Base-by-base conservation (phyloP, 805 yeast genomes). In the Grigorovia yakushimaensis region DNA sequence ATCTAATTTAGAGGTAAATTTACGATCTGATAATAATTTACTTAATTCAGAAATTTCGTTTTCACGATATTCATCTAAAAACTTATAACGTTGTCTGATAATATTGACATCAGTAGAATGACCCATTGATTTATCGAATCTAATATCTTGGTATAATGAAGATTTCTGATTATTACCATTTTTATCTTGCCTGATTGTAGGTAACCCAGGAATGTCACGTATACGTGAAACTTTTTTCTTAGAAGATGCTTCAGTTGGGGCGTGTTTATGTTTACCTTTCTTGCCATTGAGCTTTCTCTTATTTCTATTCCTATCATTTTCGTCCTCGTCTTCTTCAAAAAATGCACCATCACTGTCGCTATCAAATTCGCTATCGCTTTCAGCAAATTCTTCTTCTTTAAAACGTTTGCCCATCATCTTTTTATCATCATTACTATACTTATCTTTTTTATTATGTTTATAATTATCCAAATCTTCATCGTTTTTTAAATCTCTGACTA, bases 61-160 rank as follows among this genome's bases (percentile, higher is more conserved):
- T 53, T 81, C 73, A 62, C 98, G 75, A 63, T 93, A 93, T 38
- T 84, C 88, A 64, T 88, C 95, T 49, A 93, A 68, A 60, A 93
- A 93, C 41, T 78, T 75, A 68, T 93, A 93, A 58, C 91, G 82
- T 57, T 79, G 77, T 50, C 97, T 73, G 17, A 85, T 76, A 49
- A 73, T 72, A 30, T 72, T 68, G 49, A 77, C 67, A 61, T 89
- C 91, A 54, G 84, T 84, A 1, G 93, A 86, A 56, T 79, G 83
- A 48, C 98, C 98, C 52, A 79, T 79, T 0, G 96, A 88, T 2
- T 91, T 76, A 64, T 93, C 96, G 62, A 93, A 93, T 55, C 98
- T 73, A 33, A 94, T 82, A 68, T 93, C 98, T 43, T 78, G 74
- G 61, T 84, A 82, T 24, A 82, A 65, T 15, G 69, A 70, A 15